Evolutionary conservation across 495 filamentous ascomycete genomes (phyloP).

Genomic region (Aspergillus cavernicola): DNA sequence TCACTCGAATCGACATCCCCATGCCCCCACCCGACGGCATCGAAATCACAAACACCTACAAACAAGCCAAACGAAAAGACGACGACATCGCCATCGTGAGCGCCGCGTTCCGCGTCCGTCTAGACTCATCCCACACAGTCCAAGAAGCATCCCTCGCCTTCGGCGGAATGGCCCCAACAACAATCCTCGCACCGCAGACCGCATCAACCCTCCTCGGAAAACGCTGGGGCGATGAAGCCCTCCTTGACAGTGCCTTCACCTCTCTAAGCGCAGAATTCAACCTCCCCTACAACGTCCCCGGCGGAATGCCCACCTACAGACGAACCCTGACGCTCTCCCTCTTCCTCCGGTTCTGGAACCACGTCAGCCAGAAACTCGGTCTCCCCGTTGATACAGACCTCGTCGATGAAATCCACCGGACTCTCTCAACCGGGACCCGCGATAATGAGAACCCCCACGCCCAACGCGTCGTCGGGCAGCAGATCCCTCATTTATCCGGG

Average conservation of each 20-base stretch:
- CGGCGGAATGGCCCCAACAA: constrained; percentile 87
- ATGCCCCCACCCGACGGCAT: constrained; percentile 56
- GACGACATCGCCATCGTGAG: constrained; percentile 98
- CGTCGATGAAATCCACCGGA: constrained; percentile 53
- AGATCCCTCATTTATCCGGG: constrained; percentile 79
- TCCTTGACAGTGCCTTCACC: constrained; percentile 77
- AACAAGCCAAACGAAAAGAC: constrained; percentile 92
- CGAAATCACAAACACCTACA: constrained; percentile 77
- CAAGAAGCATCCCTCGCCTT: constrained; percentile 74
- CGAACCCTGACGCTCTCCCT: constrained; percentile 83
- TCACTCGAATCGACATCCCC: constrained; percentile 79
- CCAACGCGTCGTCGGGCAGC: constrained; percentile 75
- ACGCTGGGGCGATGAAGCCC: constrained; percentile 68
- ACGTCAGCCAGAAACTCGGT: constrained; percentile 50
- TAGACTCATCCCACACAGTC: constrained; percentile 57
- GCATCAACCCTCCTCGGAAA: constrained; percentile 65
- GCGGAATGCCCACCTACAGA: constrained; percentile 95
- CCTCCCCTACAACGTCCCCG: constrained; percentile 77
- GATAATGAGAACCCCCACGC: constrained; percentile 45
- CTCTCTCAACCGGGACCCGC: constrained; percentile 51
- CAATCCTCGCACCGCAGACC: constrained; percentile 72
- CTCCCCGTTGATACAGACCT: constrained; percentile 45
- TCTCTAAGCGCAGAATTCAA: constrained; percentile 79
- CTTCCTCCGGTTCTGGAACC: constrained; percentile 84
- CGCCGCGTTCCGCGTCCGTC: constrained; percentile 64